Conservation (phyloP, 129 eudicot species). For the Flaveria ramosissima region DNA sequence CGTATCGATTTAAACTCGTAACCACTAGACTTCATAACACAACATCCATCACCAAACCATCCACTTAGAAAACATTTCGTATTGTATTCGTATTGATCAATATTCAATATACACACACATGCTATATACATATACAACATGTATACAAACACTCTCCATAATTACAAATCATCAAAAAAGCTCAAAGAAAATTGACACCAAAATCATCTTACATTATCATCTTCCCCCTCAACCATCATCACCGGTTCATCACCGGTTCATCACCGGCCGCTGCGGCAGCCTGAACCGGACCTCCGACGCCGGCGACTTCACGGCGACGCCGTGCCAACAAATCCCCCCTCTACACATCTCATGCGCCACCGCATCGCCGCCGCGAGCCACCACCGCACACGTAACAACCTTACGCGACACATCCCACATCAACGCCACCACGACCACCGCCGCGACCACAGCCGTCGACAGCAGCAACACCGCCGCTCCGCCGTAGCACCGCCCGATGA, state of each 20-base stretch:
- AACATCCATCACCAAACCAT: too few species aligned
- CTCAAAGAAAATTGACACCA: neutral
- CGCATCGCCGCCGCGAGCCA: slow-evolving; percentile 20
- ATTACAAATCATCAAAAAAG: slow-evolving; percentile 14
- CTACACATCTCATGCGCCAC: slow-evolving; percentile 59
- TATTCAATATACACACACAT: neutral
- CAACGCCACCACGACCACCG: slow-evolving; percentile 48
- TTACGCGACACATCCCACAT: slow-evolving; percentile 80
- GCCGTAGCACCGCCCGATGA: slow-evolving; percentile 60
- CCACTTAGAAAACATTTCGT: too few species aligned
- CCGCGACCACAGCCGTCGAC: slow-evolving; percentile 57
- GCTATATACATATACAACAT: neutral
- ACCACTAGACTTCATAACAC: too few species aligned
- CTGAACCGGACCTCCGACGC: slow-evolving; percentile 74
- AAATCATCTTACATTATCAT: neutral
- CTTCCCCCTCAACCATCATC: too few species aligned
- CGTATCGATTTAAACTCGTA: too few species aligned
- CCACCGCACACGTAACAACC: slow-evolving; percentile 41
- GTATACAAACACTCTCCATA: neutral
- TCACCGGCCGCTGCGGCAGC: slow-evolving; percentile 48
- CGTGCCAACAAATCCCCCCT: slow-evolving; percentile 94
- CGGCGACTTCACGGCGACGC: slow-evolving; percentile 80
- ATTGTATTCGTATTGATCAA: too few species aligned
- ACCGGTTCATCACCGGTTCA: slow-evolving; percentile 17
- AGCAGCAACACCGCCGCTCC: slow-evolving; percentile 54